phyloP scores from a whole-genome alignment of 495 filamentous ascomycete species.

The Daldinia grandis region DNA sequence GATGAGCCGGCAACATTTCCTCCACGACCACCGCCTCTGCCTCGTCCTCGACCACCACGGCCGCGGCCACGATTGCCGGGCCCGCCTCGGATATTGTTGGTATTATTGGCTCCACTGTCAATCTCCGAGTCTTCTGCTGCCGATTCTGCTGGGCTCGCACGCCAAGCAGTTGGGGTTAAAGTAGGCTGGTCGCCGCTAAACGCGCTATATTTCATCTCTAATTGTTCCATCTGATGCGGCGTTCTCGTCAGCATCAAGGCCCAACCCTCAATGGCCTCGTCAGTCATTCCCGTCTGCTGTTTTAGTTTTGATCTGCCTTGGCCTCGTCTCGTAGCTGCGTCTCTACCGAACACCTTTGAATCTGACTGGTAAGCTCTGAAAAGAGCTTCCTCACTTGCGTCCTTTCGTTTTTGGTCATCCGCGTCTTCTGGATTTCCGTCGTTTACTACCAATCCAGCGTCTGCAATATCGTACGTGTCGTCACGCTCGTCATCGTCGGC shows the following conservation, averaged over 20 bases:
- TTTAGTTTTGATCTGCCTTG: constrained; percentile 69
- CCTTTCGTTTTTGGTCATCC: constrained; percentile 52
- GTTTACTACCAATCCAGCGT: constrained; percentile 89
- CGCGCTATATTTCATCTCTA: constrained; percentile 72
- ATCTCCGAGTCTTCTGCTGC: constrained; percentile 56
- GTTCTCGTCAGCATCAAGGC: constrained; percentile 82
- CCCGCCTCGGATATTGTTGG: constrained; percentile 43
- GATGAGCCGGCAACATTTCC: constrained; percentile 66
- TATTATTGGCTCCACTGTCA: constrained; percentile 39
- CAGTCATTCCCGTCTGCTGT: constrained; percentile 84
- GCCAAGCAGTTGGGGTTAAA: constrained; percentile 69
- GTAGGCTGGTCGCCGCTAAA: constrained; percentile 68
- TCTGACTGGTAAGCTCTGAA: constrained; percentile 72
- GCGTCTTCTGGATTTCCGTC: constrained; percentile 47
- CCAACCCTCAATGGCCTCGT: constrained; percentile 96
- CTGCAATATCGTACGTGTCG: constrained; percentile 92
- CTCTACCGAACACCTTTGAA: constrained; percentile 72
- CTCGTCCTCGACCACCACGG: constrained; percentile 60
- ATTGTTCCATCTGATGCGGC: constrained; percentile 65
- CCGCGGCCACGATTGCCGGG: constrained; percentile 57
- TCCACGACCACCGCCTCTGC: constrained; percentile 59
- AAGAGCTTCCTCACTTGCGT: constrained; percentile 63
- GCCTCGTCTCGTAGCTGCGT: constrained; percentile 70
- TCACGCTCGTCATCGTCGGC: constrained; percentile 96
- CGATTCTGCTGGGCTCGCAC: constrained; percentile 54